Conservation (phyloP, 108 stramenopile genomes). For the Nitzschia inconspicua region DNA sequence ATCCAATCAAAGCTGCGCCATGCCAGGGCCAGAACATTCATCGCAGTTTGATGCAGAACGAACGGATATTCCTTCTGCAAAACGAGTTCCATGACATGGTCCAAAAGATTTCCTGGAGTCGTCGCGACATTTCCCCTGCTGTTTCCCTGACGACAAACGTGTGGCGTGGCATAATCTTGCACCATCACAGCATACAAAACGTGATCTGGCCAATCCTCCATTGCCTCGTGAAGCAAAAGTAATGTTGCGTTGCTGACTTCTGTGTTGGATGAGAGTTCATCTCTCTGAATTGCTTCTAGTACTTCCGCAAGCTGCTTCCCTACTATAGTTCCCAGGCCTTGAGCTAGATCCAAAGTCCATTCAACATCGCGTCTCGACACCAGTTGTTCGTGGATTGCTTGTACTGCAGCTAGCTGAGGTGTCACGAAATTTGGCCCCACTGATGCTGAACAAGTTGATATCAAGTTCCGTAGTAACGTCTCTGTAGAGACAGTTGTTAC, state of each 20-base stretch:
- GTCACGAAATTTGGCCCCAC: neutral
- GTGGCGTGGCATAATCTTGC: too few species aligned
- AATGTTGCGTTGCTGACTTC: neutral
- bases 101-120: neutral
- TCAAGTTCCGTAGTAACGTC: neutral
- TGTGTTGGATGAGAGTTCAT: neutral
- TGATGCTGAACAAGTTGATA: neutral
- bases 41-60: neutral
- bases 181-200: conserved; percentile 21
- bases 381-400: conserved; percentile 1
- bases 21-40: neutral
- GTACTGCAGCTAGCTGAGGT: conserved; percentile 2
- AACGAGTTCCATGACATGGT: neutral
- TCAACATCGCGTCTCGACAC: neutral
- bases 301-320: neutral
- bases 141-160: too few species aligned
- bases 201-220: conserved; percentile 25
- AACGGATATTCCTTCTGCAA: neutral
- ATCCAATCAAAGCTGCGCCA: conserved; percentile 3
- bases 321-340: neutral
- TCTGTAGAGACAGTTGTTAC: too few species aligned
- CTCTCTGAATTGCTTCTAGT: neutral
- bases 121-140: neutral
- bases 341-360: conserved; percentile 18
- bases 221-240: neutral